A percentile compares a stretch with the other conserved stretches of the same genome.
Conservation (phyloP, 2,329 filamentous ascomycete genomes). For the Neonectria neomacrospora region DNA sequence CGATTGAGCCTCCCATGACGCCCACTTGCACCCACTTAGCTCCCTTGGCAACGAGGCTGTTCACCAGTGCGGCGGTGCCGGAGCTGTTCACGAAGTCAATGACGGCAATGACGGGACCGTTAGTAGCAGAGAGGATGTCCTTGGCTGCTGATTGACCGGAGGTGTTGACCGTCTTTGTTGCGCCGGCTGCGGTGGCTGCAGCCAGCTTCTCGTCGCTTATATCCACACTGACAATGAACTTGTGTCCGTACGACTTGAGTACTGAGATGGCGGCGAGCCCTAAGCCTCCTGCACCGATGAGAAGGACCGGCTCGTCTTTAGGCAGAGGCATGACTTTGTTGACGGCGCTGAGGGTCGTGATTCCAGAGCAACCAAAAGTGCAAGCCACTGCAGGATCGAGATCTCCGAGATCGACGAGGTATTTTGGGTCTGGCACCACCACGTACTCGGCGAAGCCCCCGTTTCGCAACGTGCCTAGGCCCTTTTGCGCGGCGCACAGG, state of each 20-base stretch:
- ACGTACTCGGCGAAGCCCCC: constrained; percentile 26
- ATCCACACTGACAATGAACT: constrained; percentile 21
- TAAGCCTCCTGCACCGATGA: constrained; percentile 22
- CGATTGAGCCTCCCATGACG: constrained; percentile 29
- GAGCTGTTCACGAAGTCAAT: constrained; percentile 28
- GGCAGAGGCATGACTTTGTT: constrained; percentile 24
- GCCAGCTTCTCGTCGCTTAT: constrained; percentile 20
- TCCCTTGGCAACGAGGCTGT: constrained; percentile 17
- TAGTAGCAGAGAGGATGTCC: constrained; percentile 17
- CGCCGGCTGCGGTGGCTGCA: constrained; percentile 14
- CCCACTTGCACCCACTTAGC: constrained; percentile 30
- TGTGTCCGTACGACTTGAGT: constrained; percentile 12
- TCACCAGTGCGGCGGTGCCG: constrained; percentile 12
- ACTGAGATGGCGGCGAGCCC: constrained; percentile 24
- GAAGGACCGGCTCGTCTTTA: constrained; percentile 14
- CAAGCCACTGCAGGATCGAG: constrained; percentile 23
- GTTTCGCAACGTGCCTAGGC: constrained; percentile 21
- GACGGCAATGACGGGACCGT: constrained; percentile 23
- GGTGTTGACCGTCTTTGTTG: constrained; percentile 25
- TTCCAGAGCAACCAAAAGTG: constrained; percentile 25
- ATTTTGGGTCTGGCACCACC: constrained; percentile 21
- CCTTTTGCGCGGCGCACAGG: constrained; percentile 17
- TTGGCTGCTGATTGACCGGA: neutral
- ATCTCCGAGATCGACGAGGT: constrained; percentile 20
- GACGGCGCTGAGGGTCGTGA: constrained; percentile 25